Evolutionary conservation across 257 asterid species (phyloP).

Genomic region (Marsdenia floribunda): DNA sequence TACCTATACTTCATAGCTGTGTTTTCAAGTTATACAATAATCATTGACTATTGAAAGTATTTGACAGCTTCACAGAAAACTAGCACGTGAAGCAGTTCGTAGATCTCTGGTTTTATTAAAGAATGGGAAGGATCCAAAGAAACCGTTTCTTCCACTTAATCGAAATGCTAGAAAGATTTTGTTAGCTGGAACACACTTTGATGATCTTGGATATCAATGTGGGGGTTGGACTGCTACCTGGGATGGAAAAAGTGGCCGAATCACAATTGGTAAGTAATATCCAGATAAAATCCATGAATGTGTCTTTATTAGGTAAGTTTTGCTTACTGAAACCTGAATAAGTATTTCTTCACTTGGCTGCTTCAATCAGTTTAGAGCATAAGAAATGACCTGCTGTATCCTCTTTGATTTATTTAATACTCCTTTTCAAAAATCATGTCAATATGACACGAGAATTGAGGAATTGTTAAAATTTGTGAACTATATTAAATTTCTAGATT

Average conservation of each 20-base stretch:
- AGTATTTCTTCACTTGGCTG: too few species aligned
- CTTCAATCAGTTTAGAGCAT: too few species aligned
- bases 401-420: too few species aligned
- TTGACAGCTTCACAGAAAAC: slow-evolving; percentile 27
- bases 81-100: slow-evolving; percentile 41
- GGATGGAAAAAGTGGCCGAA: slow-evolving; percentile 72
- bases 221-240: slow-evolving; percentile 85
- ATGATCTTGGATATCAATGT: slow-evolving; percentile 73
- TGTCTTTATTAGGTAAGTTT: neutral
- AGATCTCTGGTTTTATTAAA: slow-evolving; percentile 59
- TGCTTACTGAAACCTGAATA: too few species aligned
- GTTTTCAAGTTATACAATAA: slow-evolving; percentile 1
- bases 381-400: too few species aligned
- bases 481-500: too few species aligned
- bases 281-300: neutral
- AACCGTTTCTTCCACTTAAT: slow-evolving; percentile 63
- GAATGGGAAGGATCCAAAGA: slow-evolving; percentile 55
- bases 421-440: too few species aligned
- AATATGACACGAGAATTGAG: too few species aligned
- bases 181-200: slow-evolving; percentile 63
- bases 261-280: slow-evolving; percentile 46
- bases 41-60: neutral
- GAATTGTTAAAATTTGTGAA: too few species aligned
- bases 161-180: slow-evolving; percentile 51
- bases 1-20: neutral